Base-by-base conservation (phyloP, 2,329 filamentous ascomycete genomes). In the Colletotrichum echinochloae region DNA sequence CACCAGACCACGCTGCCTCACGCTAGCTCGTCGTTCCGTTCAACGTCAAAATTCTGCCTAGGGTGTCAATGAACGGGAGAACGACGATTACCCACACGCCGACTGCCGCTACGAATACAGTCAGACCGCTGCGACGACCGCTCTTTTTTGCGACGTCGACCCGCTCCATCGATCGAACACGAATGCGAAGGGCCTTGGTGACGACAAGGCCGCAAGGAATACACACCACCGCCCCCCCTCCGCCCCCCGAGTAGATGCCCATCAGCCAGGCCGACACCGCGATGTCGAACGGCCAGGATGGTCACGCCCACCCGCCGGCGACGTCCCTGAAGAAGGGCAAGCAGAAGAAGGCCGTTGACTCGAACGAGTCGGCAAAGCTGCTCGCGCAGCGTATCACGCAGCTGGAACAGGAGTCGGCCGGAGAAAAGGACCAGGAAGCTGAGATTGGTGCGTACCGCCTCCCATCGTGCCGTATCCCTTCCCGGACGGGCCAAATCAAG, bases 381-480 rank as follows among this genome's bases (percentile, higher is more conserved):
- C 89, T 99, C 61, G 92, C 95, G 73, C 94, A 95, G 72, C 94
- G 97, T 78, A 98, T 99, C 79, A 95, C 94, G 28, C 96, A 98
- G 83, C 85, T 99, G 70, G 96, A 99, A 81, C 92, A 94, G 73
- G 95, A 98, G 85, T 93, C 92, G 60, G 94, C 94, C 14, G 94
- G 94, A 70, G 95, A 97, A 80, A 97, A 97, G 81, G 95, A 97
- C 76, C 94, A 98, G 82, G 95, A 98, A 83, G 90, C 92, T 72
- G 96, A 98, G 85, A 98, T 99, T 79, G 94, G 94, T 97, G 85
- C 79, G 69, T 71, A 59, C 41, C 52, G 66, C 59, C 64, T 63
- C 65, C 65, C 68, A 63, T 66, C 54, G 30, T 57, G 56, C 59
- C 52, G 37, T 63, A 68, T 41, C 60, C 51, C 37, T 28, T 59